phyloP scores from a whole-genome alignment of 2,329 filamentous ascomycete genomes.

The Colletotrichum zoysiae region DNA sequence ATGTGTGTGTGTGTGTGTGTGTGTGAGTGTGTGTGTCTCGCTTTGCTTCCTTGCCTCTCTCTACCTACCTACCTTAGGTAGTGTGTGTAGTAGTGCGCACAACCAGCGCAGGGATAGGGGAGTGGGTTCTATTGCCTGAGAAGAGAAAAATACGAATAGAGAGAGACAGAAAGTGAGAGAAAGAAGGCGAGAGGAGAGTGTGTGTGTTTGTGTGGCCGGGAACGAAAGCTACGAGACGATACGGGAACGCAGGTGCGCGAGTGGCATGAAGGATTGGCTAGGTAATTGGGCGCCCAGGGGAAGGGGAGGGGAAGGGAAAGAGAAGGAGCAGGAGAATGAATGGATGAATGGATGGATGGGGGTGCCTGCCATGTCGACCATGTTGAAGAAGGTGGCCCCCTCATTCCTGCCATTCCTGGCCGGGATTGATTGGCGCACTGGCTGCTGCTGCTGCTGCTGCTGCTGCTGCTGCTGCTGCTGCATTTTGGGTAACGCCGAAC shows the following conservation, averaged over 20 bases:
- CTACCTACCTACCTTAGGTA: too few species aligned
- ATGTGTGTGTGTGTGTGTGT: background rate
- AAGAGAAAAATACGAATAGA: background rate
- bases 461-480: too few species aligned
- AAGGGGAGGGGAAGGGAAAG: slow-evolving; percentile 1
- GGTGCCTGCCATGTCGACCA: slow-evolving; percentile 5
- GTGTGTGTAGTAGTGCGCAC: background rate
- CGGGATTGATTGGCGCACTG: background rate
- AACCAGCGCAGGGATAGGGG: background rate
- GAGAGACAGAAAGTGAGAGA: background rate
- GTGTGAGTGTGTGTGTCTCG: background rate
- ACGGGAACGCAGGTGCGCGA: background rate
- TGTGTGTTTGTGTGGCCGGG: background rate
- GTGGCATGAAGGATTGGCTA: slow-evolving; percentile 2
- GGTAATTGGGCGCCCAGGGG: slow-evolving; percentile 14
- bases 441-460: too few species aligned
- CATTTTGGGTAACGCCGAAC: too few species aligned
- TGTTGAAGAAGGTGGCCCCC: slow-evolving; percentile 15
- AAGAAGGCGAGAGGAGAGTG: background rate
- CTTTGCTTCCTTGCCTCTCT: background rate
- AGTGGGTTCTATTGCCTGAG: background rate
- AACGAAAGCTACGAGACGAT: slow-evolving; percentile 4
- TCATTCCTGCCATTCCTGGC: background rate
- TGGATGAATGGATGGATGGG: background rate
- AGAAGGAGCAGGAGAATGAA: background rate